Conservation (phyloP, 768 basidiomycete genomes). For the Lactifluus hygrophoroides region DNA sequence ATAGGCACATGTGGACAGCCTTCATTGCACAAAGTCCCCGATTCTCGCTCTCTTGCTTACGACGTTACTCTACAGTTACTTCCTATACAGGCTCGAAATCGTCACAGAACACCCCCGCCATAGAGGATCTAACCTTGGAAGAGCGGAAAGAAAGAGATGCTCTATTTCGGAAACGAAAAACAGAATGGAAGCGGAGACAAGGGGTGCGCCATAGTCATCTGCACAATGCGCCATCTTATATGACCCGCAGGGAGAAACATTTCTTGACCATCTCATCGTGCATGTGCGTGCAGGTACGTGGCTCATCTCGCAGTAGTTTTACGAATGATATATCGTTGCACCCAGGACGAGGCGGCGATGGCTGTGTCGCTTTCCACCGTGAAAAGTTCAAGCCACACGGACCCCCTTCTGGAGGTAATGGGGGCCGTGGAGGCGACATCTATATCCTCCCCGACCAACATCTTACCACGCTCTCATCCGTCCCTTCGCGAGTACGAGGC, state of each 20-base stretch:
- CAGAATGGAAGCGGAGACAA: conserved; percentile 72
- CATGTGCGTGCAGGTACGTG: conserved; percentile 61
- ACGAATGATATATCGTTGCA: neutral
- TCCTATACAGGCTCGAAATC: no score
- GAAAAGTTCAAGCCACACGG: no score
- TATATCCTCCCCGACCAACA: no score
- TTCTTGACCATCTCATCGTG: conserved; percentile 77
- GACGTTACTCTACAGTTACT: no score
- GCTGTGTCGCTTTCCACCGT: conserved; percentile 82
- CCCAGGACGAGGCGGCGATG: conserved; percentile 81
- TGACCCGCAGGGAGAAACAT: conserved; percentile 55
- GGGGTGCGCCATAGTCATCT: conserved; percentile 37
- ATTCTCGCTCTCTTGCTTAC: no score
- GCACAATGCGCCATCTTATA: conserved; percentile 5
- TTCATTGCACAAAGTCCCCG: no score
- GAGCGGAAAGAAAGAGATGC: conserved; percentile 14
- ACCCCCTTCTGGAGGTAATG: no score
- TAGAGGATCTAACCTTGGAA: neutral
- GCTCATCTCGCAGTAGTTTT: neutral
- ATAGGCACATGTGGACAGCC: no score
- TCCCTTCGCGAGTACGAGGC: no score
- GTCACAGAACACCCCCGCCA: neutral
- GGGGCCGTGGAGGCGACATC: no score
- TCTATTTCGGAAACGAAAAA: conserved; percentile 40
- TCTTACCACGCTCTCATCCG: no score